These are phyloP conservation scores for Fusarium oxysporum DNA, from an alignment of 2,329 filamentous ascomycete genomes.

Conservation along the genomic window DNA sequence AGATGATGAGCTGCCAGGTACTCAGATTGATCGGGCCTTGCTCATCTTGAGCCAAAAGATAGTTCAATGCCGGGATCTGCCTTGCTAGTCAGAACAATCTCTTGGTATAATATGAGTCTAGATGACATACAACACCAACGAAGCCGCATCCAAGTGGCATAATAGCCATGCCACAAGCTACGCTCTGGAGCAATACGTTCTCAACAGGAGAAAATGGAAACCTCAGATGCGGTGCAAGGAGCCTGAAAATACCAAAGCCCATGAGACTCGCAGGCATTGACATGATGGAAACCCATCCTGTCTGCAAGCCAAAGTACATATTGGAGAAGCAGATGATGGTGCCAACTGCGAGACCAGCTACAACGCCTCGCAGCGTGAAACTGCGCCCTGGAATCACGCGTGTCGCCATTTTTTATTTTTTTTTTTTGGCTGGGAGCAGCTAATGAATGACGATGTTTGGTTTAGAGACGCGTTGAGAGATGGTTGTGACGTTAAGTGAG, in stretches of 20 bases:
- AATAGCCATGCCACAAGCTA: slow-evolving; percentile 93
- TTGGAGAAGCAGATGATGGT: slow-evolving; percentile 95
- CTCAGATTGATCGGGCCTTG: slow-evolving; percentile 79
- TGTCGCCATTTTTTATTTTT: slow-evolving; percentile 37
- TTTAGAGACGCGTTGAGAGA: slow-evolving; percentile 1
- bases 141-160: slow-evolving; percentile 98
- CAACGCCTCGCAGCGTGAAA: slow-evolving; percentile 86
- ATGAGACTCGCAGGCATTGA: slow-evolving; percentile 95
- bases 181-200: slow-evolving; percentile 96
- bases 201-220: slow-evolving; percentile 93
- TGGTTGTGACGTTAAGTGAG: slow-evolving; percentile 4
- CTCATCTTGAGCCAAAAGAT: slow-evolving; percentile 81
- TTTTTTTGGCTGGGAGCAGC: neutral
- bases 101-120: neutral
- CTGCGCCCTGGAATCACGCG: slow-evolving; percentile 64
- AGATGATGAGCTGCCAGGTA: slow-evolving; percentile 83
- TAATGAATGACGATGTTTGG: slow-evolving; percentile 9
- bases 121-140: slow-evolving; percentile 77
- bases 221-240: slow-evolving; percentile 76
- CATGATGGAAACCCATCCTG: slow-evolving; percentile 81
- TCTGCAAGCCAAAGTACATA: slow-evolving; percentile 98
- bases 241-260: slow-evolving; percentile 93
- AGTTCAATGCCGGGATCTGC: slow-evolving; percentile 88
- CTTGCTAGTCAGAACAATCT: slow-evolving; percentile 4
- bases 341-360: slow-evolving; percentile 85